Base-by-base conservation (phyloP, 73 alveolate genomes). In the Paramecium biaurelia region DNA sequence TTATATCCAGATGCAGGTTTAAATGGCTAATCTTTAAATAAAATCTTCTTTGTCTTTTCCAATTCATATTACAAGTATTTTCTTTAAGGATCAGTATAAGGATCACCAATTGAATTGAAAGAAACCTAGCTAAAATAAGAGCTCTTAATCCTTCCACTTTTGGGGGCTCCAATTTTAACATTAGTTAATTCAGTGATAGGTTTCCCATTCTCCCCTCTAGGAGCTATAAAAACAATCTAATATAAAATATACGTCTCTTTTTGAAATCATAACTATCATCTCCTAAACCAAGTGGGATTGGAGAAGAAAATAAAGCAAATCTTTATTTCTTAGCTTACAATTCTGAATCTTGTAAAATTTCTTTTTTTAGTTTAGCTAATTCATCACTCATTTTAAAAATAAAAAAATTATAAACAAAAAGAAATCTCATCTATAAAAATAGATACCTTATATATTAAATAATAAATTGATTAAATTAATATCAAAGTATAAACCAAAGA, bases 271-370 rank as follows among this genome's bases (percentile, higher is more conserved):
- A 79, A 43, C 76, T 43, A 53, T 79, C 72, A 45, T 79, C 90
- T 6, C 90, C 90, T 45, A 79, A 79, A 1, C 90, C 90, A 8
- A 79, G 56, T n/a, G 90, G 90, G 8, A 79, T 76, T 41, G 90
- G 90, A 45, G 90, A 79, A 4, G 90, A 79, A 79, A 79, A 79
- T 45, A 79, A 23, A 1, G 90, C 90, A 79, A 79, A 79, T 79
- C 90, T 79, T 14, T 79, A 45, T 34, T 79, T 41, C 56, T 32
- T 79, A 24, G 90, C 90, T 34, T 30, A 24, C 30, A 24, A 30
- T 63, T 79, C 90, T 15, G 90, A 21, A 12, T 79, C 90, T 28
- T 79, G 1, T 7, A 79, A 30, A 7, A 72, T 72, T 72, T 32
- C 56, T 42, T 72, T 28, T 37, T 38, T 72, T 23, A 72, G 9